Evolutionary conservation across 1,284 basidiomycete species (phyloP), one percentile per base, ranked within the genome.

Genomic region (Dichomitus squalens): DNA sequence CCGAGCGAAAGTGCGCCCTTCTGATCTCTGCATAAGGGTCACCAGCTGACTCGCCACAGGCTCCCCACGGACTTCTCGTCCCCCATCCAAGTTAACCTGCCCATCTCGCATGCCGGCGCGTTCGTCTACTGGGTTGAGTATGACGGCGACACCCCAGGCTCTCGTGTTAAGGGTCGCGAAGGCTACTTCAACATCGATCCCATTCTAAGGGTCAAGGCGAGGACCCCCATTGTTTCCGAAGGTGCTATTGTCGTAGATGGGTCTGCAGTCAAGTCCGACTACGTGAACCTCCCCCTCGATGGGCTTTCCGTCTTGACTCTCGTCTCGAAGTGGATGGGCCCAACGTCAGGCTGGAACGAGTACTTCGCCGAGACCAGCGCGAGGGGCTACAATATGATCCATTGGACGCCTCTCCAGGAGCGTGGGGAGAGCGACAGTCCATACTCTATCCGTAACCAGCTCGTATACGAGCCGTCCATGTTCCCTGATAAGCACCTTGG

Each of bases 141-240:
- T 72, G 94, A 96, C 64, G 80, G 83, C 11, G 80, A 79, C 31
- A 65, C 70, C 1, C 69, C 76, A 14, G 83, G 82, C 20, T 74
- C 83, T 56, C 86, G 93, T 58, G 73, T 90, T 55, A 87, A 85
- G 60, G 92, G 93, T 39, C 85, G 92, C 53, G 86, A 92, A 67
- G 95, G 95, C 2, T 97, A 95, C 75, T 97, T 98, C 77, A 96
- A 96, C 73, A 87, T 98, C 63, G 96, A 98, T 70, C 95, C 95
- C 14, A 80, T 93, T 61, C 86, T 98, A 58, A 85, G 82, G 40
- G 77, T 84, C 46, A 92, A 88, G 64, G 78, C 82, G 2, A 88
- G 95, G 31, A 79, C 86, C 1, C 78, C 83, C 34, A 90, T 97
- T 61, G 81, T 96, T 47, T 82, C 84, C 16, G 78, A 86, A 48